Base-by-base conservation (phyloP, 148 eudicot genomes). In the Arctostaphylos glauca region DNA sequence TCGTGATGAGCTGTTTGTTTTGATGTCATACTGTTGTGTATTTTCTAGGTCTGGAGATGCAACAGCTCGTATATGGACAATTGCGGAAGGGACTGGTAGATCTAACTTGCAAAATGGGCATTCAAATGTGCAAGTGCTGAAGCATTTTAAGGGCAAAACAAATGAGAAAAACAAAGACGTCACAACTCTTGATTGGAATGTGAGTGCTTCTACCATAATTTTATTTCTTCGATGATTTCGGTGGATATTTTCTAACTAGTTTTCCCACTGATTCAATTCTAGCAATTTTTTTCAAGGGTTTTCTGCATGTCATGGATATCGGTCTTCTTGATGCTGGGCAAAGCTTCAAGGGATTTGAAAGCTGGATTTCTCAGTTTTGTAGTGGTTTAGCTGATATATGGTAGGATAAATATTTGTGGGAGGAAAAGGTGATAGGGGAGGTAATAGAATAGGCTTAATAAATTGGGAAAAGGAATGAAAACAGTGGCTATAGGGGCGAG, bases 111-210 rank as follows among this genome's bases (percentile, higher is more conserved):
- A 83, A 67, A 87, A 78, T 83, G 84, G 84, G 21, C 62, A 85
- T 77, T 52, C 88, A 31, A 82, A 84, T 68, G 91, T 82, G 81
- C 70, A 82, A 81, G 94, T 94, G 84, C 86, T 94, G 87, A 86
- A 86, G 85, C 98, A 94, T 84, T 86, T 89, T 53, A 91, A 89
- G 86, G 91, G 91, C 68, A 86, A 82, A 83, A 87, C 87, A 83
- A 91, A 88, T 83, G 95, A 89, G 87, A 89, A 91, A 84, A 88
- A 92, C 92, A 89, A 89, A 81, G 92, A 89, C 82, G 98, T 94
- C 53, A 91, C 95, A 25, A 88, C 95, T 47, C 92, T 94, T 82
- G 95, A 94, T 83, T 94, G 98, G 98, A 94, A 94, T 89, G 98
- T 94, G 87, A 87, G 95, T 87, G 64, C 79, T 80, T 49, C 31